Evolutionary conservation across 129 eudicot species (phyloP).

Genomic region (Escallonia herrerae): DNA sequence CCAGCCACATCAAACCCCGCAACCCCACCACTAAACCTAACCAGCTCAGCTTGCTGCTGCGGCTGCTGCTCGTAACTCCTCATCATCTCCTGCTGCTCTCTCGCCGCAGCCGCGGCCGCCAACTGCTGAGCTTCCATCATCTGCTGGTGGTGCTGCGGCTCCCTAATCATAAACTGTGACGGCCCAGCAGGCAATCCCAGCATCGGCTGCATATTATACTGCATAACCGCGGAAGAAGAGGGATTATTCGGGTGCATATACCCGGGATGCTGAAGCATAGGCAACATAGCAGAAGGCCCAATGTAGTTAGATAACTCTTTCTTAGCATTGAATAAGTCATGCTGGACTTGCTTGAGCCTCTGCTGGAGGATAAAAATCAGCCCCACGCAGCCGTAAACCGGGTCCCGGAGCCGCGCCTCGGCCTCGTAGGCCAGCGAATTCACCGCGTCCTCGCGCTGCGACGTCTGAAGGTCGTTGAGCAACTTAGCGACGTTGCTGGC

Average conservation of each 20-base stretch:
- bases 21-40: conserved; percentile 34
- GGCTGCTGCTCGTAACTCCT: conserved; percentile 39
- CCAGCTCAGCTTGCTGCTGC: conserved; percentile 20
- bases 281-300: conserved; percentile 65
- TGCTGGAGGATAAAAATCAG: conserved; percentile 66
- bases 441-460: conserved; percentile 79
- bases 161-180: conserved; percentile 33
- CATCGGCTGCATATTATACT: conserved; percentile 52
- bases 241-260: conserved; percentile 18
- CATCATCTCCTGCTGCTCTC: conserved; percentile 41
- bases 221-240: conserved; percentile 20
- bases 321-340: conserved; percentile 48
- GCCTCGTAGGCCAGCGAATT: conserved; percentile 84
- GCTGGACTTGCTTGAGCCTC: conserved; percentile 56
- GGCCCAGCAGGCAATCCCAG: conserved; percentile 38
- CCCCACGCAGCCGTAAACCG: conserved; percentile 90
- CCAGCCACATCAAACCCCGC: conserved; percentile 11
- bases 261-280: conserved; percentile 50
- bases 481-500: conserved; percentile 80
- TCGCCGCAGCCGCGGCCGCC: conserved; percentile 31
- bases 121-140: conserved; percentile 40
- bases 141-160: conserved; percentile 52
- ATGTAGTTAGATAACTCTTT: conserved; percentile 57
- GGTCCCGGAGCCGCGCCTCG: conserved; percentile 70
- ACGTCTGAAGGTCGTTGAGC: conserved; percentile 52